phyloP scores from a whole-genome alignment of 2,329 filamentous ascomycete genomes.

The Ascochyta clinopodiicola region DNA sequence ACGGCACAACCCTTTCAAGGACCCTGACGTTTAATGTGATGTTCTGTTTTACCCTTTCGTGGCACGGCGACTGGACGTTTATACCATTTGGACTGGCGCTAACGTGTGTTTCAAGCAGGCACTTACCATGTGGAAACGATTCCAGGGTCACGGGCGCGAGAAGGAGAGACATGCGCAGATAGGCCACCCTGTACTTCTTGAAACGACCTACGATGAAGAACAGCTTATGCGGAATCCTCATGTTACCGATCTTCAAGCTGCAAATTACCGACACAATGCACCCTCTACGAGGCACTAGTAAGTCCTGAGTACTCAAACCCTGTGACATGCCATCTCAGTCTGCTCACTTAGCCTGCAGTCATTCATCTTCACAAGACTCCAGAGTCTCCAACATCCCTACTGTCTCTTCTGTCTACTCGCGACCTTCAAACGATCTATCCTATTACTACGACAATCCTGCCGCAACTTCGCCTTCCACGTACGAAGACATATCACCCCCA shows the following conservation, averaged over 20 bases:
- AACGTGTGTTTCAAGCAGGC: conserved; percentile 38
- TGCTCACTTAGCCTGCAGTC: conserved; percentile 21
- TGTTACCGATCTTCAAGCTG: conserved; percentile 38
- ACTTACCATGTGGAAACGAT: conserved; percentile 60
- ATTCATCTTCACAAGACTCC: conserved; percentile 33
- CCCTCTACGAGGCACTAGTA: conserved; percentile 30
- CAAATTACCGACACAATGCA: conserved; percentile 37
- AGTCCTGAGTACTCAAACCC: conserved; percentile 18
- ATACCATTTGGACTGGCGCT: conserved; percentile 23
- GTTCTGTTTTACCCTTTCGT: conserved; percentile 4
- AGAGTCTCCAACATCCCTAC: conserved; percentile 39
- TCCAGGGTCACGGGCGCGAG: conserved; percentile 53
- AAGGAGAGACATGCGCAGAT: conserved; percentile 51
- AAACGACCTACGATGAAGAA: conserved; percentile 55
- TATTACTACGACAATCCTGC: conserved; percentile 33
- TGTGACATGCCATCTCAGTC: not conserved
- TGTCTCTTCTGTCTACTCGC: conserved; percentile 67
- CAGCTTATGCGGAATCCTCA: conserved; percentile 48
- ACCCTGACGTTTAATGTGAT: conserved; percentile 2
- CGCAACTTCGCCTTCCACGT: conserved; percentile 27
- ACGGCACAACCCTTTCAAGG: conserved; percentile 9
- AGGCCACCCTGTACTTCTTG: conserved; percentile 54
- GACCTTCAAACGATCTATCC: conserved; percentile 54
- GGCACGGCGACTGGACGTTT: conserved; percentile 14
- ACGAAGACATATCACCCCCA: conserved; percentile 47